phyloP scores from a whole-genome alignment of 2,329 filamentous ascomycete genomes.

The Colletotrichum limetticola region DNA sequence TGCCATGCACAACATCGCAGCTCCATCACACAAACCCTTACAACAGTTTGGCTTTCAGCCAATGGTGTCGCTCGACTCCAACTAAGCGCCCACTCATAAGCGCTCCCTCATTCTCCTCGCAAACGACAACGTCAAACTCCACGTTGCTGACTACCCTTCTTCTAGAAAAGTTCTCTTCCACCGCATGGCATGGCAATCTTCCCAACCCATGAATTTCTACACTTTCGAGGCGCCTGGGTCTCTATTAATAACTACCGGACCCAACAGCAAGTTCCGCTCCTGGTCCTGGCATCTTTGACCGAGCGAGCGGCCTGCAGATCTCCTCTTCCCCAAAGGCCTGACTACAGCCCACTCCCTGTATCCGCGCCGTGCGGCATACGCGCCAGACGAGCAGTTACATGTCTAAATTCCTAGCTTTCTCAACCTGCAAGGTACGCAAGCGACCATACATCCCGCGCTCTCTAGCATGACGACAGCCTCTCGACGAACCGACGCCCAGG shows the following conservation, averaged over 20 bases:
- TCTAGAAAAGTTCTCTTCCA: slow-evolving; percentile 27
- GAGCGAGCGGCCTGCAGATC: slow-evolving; percentile 14
- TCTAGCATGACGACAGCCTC: not conserved
- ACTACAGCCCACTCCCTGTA: not conserved
- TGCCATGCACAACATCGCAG: slow-evolving; percentile 28
- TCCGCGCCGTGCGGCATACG: slow-evolving; percentile 13
- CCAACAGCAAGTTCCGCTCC: not conserved
- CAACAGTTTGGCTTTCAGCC: slow-evolving; percentile 4
- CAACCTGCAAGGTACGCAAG: slow-evolving; percentile 8
- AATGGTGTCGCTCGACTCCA: slow-evolving; percentile 23
- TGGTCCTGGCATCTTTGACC: slow-evolving; percentile 1
- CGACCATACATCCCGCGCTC: not conserved
- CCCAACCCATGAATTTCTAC: not conserved
- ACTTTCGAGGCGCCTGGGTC: not conserved
- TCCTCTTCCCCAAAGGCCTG: not conserved
- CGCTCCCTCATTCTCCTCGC: slow-evolving; percentile 13
- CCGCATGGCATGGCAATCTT: not conserved
- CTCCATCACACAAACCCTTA: slow-evolving; percentile 28
- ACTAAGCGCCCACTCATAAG: slow-evolving; percentile 35
- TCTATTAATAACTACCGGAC: slow-evolving; percentile 35
- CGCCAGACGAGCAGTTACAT: slow-evolving; percentile 15
- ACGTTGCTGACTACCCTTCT: not conserved
- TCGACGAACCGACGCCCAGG: not conserved
- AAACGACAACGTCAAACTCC: slow-evolving; percentile 13
- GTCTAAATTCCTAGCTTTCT: not conserved